Base-by-base conservation (phyloP, 1,284 basidiomycete genomes). In the Crepidotus sp. region DNA sequence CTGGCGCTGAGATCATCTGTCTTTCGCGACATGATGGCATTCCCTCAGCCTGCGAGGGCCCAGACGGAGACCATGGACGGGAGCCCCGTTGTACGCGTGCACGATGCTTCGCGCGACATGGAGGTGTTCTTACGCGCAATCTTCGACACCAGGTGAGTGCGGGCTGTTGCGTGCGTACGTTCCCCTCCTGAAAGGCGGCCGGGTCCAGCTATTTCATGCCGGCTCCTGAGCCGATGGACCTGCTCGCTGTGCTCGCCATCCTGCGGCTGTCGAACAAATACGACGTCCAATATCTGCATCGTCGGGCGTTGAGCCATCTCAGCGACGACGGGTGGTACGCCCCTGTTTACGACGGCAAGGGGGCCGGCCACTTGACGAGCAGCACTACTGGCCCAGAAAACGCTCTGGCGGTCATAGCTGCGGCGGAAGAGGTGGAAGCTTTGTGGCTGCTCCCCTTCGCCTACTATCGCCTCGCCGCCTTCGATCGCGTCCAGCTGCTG, bases 21-120 rank as follows among this genome's bases (percentile, higher is more conserved):
- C 1, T 45, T 49, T 14, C 19, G 34, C 4, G 47, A 45, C 19
- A 49, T 49, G 39, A 17, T 45, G 6, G 21, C 26, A 6, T 36
- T 45, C 14, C 47, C 43, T 5, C 27, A 29, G 18, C 26, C 39
- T 2, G 5, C 14, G 4, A 22, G 15, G 9, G 36, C 31, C 15
- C 8, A 33, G 15, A 43, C 10, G 13, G 38, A 40, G 37, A 11
- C 17, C 2, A 36, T 46, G 9, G 42, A 49, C 18, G 47, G 34
- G 4, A 18, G n/a, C 10, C 50, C 50, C 6, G 30, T 48, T 1
- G 37, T 48, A 4, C 24, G n/a, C 11, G 26, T 50, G 31, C 33
- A 33, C 21, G 46, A 44, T 15, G 13, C 32, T 2, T 36, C 42
- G 2, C 13, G 26, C 1, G 43, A 47, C 24, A 32, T 38, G 3